Base-by-base conservation (phyloP, 2,329 filamentous ascomycete genomes). In the Fusarium annulatum region DNA sequence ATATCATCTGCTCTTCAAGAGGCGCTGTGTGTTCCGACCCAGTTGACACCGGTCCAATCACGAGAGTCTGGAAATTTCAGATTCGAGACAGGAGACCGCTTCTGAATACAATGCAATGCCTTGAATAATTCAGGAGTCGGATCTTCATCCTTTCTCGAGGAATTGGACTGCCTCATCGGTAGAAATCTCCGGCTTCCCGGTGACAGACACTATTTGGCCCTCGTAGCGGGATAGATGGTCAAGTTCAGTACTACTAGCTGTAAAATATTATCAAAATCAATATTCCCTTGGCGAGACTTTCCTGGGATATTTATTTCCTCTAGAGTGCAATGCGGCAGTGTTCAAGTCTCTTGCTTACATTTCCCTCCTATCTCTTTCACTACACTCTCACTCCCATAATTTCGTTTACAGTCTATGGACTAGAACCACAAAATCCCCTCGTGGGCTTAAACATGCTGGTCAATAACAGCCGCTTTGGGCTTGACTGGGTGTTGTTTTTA, bases 341-440 rank as follows among this genome's bases (percentile, higher is more conserved):
- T n/a, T n/a, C 10, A 12, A 9, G 15, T 49, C 7, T 2, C 15
- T 33, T 49, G 6, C 26, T n/a, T 30, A 8, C 6, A 8, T 8
- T 30, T 0, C 9, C 19, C 9, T 28, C 46, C 3, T 0, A 9
- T 4, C 19, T 2, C 4, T 9, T 16, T 21, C 7, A 12, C 1
- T 16, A 33, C 9, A 11, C 19, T n/a, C 21, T 11, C 18, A 3
- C 21, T 11, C 1, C 7, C 15, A 33, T 49, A n/a, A 4, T 5
- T 18, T n/a, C 10, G 4, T 12, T 12, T 9, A 4, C 28, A 3
- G 2, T 9, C 0, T 49, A 10, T 49, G 15, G 15, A n/a, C 28
- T 18, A n/a, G 15, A 49, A n/a, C 7, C 7, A 12, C 2, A 4
- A 12, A n/a, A 30, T 12, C 0, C 7, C 3, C 19, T 0, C 14